Evolutionary conservation across 257 asterid genomes (phyloP).

Genomic region (Perilla frutescens): DNA sequence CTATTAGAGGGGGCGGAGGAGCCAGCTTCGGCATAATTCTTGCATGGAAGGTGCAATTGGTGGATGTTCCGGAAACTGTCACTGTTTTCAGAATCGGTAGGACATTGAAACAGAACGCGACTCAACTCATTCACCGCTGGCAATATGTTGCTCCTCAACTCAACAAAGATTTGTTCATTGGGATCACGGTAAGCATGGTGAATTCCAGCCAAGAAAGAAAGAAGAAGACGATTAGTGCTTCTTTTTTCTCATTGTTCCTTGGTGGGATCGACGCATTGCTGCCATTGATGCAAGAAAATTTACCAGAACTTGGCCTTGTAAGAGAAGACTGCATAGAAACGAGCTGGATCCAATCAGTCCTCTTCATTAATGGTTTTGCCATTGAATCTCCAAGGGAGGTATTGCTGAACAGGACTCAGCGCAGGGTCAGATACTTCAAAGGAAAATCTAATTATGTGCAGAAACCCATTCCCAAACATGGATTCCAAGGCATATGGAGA

Average conservation of each 20-base stretch:
- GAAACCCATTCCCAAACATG: conserved; percentile 39
- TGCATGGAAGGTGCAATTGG: conserved; percentile 10
- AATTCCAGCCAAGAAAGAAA: not conserved
- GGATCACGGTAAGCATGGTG: not conserved
- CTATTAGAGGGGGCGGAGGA: too few species aligned
- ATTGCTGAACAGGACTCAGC: conserved; percentile 37
- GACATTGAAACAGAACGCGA: conserved; percentile 31
- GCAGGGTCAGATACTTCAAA: conserved; percentile 23
- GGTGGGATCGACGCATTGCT: conserved; percentile 44
- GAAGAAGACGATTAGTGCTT: conserved; percentile 19
- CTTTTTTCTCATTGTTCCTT: conserved; percentile 35
- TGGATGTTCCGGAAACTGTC: conserved; percentile 34
- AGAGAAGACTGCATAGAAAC: conserved; percentile 45
- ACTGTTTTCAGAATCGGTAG: conserved; percentile 21
- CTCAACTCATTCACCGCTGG: conserved; percentile 34
- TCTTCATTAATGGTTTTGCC: too few species aligned
- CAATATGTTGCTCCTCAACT: conserved; percentile 27
- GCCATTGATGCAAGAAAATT: conserved; percentile 30
- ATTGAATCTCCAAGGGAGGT: conserved; percentile 14
- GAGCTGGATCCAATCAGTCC: conserved; percentile 48
- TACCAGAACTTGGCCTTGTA: conserved; percentile 45
- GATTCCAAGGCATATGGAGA: conserved; percentile 40
- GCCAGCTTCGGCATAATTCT: too few species aligned
- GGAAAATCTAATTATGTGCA: conserved; percentile 46
- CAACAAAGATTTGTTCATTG: conserved; percentile 31